Conservation (phyloP, 805 yeast genomes). For the Candida taoyuanica region DNA sequence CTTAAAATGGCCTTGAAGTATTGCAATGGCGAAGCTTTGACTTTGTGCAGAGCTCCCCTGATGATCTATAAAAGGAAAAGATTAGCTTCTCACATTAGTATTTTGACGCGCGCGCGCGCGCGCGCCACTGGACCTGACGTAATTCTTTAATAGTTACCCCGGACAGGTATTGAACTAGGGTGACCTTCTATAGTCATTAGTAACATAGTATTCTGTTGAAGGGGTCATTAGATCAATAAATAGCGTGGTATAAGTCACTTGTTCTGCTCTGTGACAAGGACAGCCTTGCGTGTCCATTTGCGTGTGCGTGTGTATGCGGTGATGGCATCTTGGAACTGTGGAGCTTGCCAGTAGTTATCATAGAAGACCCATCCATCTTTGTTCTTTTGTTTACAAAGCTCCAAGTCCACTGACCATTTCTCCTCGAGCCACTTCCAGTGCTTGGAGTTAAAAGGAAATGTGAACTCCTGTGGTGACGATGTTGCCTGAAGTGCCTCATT, state of each 20-base stretch:
- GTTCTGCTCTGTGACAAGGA: conserved; percentile 16
- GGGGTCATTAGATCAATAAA: no score
- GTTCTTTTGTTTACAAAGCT: conserved; percentile 33
- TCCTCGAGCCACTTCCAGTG: conserved; percentile 58
- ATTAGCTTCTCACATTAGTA: background rate
- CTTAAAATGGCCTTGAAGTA: no score
- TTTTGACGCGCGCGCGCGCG: background rate
- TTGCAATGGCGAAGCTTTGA: background rate
- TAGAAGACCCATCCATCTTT: conserved; percentile 51
- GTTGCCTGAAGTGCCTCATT: conserved; percentile 33
- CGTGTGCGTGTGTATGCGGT: conserved; percentile 48
- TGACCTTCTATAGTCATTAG: no score
- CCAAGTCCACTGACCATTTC: conserved; percentile 44
- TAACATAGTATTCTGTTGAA: no score
- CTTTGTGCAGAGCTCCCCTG: background rate
- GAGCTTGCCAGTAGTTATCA: conserved; percentile 47
- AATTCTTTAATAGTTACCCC: no score
- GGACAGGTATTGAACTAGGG: no score
- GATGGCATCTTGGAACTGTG: conserved; percentile 39
- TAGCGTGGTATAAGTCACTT: no score
- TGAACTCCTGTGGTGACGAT: conserved; percentile 33
- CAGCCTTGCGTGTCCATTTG: conserved; percentile 47
- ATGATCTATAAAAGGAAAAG: background rate
- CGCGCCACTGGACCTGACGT: no score
- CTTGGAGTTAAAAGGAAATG: conserved; percentile 42